These are phyloP conservation scores for Microsporum canis DNA, from an alignment of 2,329 filamentous ascomycete species.

Conservation along the genomic window DNA sequence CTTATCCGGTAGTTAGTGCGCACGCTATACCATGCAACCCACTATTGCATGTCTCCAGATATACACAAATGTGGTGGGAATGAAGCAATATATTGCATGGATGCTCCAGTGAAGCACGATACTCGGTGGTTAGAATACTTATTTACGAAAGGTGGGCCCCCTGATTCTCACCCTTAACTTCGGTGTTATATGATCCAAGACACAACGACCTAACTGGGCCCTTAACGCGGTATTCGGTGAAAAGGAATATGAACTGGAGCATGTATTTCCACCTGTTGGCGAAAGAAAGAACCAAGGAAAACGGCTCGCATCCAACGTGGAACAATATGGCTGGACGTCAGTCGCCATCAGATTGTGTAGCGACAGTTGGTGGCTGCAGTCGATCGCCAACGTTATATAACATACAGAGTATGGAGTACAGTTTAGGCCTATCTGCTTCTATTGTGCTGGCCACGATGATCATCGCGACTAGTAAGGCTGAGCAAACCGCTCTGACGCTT, in stretches of 20 bases:
- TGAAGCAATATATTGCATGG: neutral
- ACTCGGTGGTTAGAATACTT: neutral
- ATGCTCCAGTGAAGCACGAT: neutral
- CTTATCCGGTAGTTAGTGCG: neutral
- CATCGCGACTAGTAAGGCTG: slow-evolving; percentile 4
- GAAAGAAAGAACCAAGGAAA: neutral
- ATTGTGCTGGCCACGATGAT: neutral
- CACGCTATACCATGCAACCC: neutral
- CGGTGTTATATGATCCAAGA: neutral
- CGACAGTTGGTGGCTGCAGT: slow-evolving; percentile 1
- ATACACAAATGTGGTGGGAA: neutral
- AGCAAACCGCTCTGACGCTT: neutral
- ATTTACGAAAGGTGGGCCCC: neutral
- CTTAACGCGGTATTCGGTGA: neutral
- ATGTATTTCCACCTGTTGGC: neutral
- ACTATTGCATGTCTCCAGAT: neutral
- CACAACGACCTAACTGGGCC: neutral
- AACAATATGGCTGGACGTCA: neutral
- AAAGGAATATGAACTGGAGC: neutral
- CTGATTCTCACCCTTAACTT: neutral
- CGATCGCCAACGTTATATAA: neutral
- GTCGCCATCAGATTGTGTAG: neutral
- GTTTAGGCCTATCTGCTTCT: neutral
- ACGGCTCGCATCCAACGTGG: neutral
- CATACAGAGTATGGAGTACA: neutral